A percentile compares a stretch with the other conserved stretches of the same genome.
Conservation (phyloP, 2,329 filamentous ascomycete species). For the Xylaria sp. region DNA sequence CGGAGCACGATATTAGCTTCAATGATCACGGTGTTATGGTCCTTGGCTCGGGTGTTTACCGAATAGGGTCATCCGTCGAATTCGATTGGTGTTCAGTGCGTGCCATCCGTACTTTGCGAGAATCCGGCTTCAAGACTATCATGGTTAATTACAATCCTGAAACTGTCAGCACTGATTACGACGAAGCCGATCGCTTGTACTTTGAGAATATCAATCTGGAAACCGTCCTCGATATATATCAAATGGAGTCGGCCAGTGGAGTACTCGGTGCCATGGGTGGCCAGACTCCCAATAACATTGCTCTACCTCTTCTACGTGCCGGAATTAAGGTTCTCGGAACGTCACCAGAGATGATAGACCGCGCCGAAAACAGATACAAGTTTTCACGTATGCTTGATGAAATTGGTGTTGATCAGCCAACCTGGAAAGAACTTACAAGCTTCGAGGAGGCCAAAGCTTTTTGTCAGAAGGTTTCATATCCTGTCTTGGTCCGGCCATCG, state of each 20-base stretch:
- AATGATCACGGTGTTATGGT: conserved; percentile 96
- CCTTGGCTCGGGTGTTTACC: conserved; percentile 92
- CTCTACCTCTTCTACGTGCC: conserved; percentile 84
- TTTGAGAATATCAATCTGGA: conserved; percentile 96
- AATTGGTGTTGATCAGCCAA: conserved; percentile 94
- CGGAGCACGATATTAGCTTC: conserved; percentile 84
- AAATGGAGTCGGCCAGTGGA: conserved; percentile 83
- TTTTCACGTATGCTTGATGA: conserved; percentile 98
- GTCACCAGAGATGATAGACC: conserved; percentile 98
- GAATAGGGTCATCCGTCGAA: conserved; percentile 96
- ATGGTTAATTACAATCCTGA: conserved; percentile 88
- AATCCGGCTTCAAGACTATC: conserved; percentile 88
- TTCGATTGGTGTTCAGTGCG: conserved; percentile 99
- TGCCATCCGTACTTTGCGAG: conserved; percentile 88
- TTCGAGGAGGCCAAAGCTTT: conserved; percentile 90
- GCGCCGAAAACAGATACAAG: conserved; percentile 96
- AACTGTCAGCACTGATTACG: conserved; percentile 89
- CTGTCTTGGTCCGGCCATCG: conserved; percentile 92
- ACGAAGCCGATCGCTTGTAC: conserved; percentile 93
- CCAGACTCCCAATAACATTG: conserved; percentile 98
- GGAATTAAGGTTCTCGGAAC: conserved; percentile 95
- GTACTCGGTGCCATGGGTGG: conserved; percentile 96
- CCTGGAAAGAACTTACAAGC: conserved; percentile 97
- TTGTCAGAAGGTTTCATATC: conserved; percentile 89
- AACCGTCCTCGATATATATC: conserved; percentile 92